These are phyloP conservation scores for Kalmusia sp. DNA, from an alignment of 2,329 filamentous ascomycete species.

Conservation along the genomic window DNA sequence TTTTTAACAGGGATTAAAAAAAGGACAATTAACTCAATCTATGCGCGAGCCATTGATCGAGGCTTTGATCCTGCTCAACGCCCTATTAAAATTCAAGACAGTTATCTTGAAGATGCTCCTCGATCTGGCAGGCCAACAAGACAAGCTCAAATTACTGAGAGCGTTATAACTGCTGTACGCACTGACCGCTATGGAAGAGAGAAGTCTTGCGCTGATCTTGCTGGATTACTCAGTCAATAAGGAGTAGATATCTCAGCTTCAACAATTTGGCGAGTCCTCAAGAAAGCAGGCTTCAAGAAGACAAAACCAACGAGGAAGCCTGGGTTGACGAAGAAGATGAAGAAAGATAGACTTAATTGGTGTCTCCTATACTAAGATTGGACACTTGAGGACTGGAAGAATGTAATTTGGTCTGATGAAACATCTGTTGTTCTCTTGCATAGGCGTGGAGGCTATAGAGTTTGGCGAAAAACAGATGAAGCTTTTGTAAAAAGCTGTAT, in stretches of 20 bases:
- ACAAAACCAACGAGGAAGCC: conserved; percentile 9
- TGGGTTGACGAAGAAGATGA: no score
- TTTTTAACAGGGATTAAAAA: conserved; percentile 4
- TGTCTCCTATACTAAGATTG: conserved; percentile 3
- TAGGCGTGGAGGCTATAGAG: neutral
- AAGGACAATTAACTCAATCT: conserved; percentile 14
- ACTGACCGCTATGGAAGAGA: conserved; percentile 16
- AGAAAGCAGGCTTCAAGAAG: conserved; percentile 4
- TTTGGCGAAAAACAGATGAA: conserved; percentile 8
- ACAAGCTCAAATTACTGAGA: conserved; percentile 4
- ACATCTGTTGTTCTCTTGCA: neutral
- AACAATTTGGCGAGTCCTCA: neutral
- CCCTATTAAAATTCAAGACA: conserved; percentile 7
- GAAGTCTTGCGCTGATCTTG: conserved; percentile 12
- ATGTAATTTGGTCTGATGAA: neutral
- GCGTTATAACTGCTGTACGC: conserved; percentile 7
- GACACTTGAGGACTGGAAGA: conserved; percentile 5
- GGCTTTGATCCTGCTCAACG: conserved; percentile 11
- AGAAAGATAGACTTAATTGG: conserved; percentile 1
- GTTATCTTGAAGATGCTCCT: conserved; percentile 13
- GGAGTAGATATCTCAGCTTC: neutral
- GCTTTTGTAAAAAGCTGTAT: neutral
- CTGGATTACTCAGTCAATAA: neutral
- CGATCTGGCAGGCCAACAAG: conserved; percentile 13
- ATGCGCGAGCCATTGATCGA: conserved; percentile 10